These are phyloP conservation scores for Ocimum tenuiflorum DNA, from an alignment of 257 asterid species.

Conservation along the genomic window DNA sequence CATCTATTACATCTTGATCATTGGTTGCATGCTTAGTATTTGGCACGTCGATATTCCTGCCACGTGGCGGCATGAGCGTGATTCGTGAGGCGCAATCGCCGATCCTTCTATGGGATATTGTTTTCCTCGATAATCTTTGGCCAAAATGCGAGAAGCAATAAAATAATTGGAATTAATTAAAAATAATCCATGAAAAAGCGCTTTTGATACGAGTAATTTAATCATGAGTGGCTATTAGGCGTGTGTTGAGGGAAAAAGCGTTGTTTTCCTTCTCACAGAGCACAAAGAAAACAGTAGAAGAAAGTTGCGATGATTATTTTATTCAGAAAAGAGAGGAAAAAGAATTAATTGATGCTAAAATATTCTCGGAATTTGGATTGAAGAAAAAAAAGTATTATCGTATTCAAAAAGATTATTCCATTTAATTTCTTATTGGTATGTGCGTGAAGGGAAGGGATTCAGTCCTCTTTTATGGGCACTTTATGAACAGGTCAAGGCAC, in stretches of 20 bases:
- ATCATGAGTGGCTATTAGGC: no score
- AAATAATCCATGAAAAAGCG: no score
- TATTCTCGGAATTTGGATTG: background rate
- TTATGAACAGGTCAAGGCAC: constrained; percentile 17
- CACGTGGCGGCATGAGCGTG: constrained; percentile 26
- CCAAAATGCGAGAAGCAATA: no score
- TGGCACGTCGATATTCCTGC: constrained; percentile 41
- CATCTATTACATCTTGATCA: constrained; percentile 25
- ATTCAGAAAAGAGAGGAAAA: no score
- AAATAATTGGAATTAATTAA: no score
- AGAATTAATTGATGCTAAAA: constrained; percentile 10
- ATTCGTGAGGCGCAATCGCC: constrained; percentile 7
- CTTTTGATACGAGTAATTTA: no score
- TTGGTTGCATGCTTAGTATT: constrained; percentile 36
- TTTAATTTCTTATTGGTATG: background rate
- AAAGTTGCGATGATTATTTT: constrained; percentile 20
- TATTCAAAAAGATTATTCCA: constrained; percentile 25
- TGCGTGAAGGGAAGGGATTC: background rate
- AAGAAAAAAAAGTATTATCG: background rate
- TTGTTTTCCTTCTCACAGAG: no score
- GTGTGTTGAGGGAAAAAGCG: no score
- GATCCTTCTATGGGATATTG: no score
- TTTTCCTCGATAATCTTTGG: no score
- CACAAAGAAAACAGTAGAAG: background rate
- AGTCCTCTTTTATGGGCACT: constrained; percentile 1